Evolutionary conservation across 768 basidiomycete species (phyloP).

Genomic region (Termitomyces sp.): DNA sequence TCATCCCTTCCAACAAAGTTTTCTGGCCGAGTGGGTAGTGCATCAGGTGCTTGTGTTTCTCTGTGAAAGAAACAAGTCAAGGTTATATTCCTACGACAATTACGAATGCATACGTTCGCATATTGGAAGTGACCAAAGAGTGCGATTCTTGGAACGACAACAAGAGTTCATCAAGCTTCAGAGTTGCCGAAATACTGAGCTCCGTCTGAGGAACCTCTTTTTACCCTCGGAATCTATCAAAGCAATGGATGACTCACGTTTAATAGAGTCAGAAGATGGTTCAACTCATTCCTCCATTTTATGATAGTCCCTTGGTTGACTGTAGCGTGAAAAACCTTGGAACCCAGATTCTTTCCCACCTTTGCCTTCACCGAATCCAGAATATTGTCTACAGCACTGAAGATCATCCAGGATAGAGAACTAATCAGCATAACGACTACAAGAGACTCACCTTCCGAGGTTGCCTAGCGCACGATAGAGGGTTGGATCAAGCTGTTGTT

Average conservation of each 20-base stretch:
- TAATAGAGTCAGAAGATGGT: conserved; percentile 2
- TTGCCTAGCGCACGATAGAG: neutral
- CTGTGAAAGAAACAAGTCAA: neutral
- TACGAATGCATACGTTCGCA: neutral
- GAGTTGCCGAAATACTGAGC: conserved; percentile 4
- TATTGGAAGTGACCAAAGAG: neutral
- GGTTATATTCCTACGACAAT: neutral
- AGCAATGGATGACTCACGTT: too few relatives aligned
- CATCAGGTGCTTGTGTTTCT: neutral
- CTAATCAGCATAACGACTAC: too few relatives aligned
- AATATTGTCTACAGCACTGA: neutral
- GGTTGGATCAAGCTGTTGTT: neutral
- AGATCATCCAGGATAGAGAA: too few relatives aligned
- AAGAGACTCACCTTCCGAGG: neutral
- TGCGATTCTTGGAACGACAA: conserved; percentile 5
- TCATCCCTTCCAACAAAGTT: conserved; percentile 3
- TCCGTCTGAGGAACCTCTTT: conserved; percentile 3
- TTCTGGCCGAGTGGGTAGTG: neutral
- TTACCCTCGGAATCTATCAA: too few relatives aligned
- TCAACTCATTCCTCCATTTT: conserved; percentile 4
- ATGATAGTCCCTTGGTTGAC: conserved; percentile 8
- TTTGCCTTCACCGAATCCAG: neutral
- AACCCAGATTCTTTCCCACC: neutral
- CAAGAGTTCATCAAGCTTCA: conserved; percentile 10
- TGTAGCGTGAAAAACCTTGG: conserved; percentile 6